These are phyloP conservation scores for Teratosphaeria viscida DNA, from an alignment of 2,329 filamentous ascomycete species.

Conservation along the genomic window DNA sequence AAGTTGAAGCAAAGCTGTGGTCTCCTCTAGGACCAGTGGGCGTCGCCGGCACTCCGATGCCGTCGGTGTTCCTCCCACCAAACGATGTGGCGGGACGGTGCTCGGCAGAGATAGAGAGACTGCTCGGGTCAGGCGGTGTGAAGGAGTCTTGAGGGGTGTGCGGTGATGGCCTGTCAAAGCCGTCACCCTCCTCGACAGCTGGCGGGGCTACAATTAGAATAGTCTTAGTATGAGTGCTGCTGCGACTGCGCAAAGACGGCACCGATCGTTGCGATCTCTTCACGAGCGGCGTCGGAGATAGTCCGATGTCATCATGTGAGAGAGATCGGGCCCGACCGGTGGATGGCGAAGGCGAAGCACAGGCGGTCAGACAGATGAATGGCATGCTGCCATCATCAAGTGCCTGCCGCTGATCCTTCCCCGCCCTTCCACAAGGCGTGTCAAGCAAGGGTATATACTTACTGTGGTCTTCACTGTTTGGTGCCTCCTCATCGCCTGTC, in stretches of 20 bases:
- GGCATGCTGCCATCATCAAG: slow-evolving; percentile 20
- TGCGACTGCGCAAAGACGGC: slow-evolving; percentile 13
- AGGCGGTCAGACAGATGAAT: slow-evolving; percentile 25
- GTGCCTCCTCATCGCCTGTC: slow-evolving; percentile 20
- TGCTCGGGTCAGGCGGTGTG: slow-evolving; percentile 68
- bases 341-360: slow-evolving; percentile 24
- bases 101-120: slow-evolving; percentile 66
- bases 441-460: slow-evolving; percentile 25
- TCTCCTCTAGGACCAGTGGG: slow-evolving; percentile 59
- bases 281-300: slow-evolving; percentile 31
- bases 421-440: slow-evolving; percentile 15
- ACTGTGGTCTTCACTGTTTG: slow-evolving; percentile 25
- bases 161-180: slow-evolving; percentile 17
- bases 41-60: slow-evolving; percentile 62
- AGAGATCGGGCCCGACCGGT: slow-evolving; percentile 29
- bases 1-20: slow-evolving; percentile 44
- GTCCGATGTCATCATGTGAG: slow-evolving; percentile 26
- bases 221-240: slow-evolving; percentile 12
- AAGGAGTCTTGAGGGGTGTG: slow-evolving; percentile 70
- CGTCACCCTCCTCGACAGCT: slow-evolving; percentile 4
- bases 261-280: slow-evolving; percentile 24
- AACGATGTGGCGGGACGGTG: slow-evolving; percentile 28
- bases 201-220: slow-evolving; percentile 14
- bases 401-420: slow-evolving; percentile 11
- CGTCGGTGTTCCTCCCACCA: slow-evolving; percentile 26